These are phyloP conservation scores for Spinacia oleracea DNA, from an alignment of 179 eudicot species.

Conservation along the genomic window DNA sequence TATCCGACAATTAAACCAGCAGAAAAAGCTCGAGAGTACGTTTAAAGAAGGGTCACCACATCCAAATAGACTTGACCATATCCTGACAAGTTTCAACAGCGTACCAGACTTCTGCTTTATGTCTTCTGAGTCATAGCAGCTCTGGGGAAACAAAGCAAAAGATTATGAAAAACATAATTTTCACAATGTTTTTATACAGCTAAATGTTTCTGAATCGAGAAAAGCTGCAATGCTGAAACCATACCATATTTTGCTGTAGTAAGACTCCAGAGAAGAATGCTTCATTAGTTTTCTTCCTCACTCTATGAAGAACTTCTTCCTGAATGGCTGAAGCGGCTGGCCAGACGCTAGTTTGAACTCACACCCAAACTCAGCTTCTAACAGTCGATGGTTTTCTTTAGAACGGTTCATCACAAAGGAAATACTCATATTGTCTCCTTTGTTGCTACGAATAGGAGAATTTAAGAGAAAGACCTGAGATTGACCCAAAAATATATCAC, in stretches of 20 bases:
- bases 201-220: background rate
- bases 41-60: background rate
- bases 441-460: conserved; percentile 44
- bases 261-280: conserved; percentile 16
- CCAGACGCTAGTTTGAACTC: conserved; percentile 60
- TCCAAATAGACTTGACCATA: background rate
- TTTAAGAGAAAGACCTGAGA: conserved; percentile 76
- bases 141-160: background rate
- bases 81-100: background rate
- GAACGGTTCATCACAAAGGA: conserved; percentile 79
- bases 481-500: background rate
- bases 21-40: background rate
- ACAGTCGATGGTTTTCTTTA: conserved; percentile 75
- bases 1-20: conserved; percentile 1
- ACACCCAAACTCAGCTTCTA: conserved; percentile 77
- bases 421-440: conserved; percentile 53
- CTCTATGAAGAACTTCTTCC: conserved; percentile 73
- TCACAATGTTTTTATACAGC: too few relatives aligned
- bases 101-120: background rate
- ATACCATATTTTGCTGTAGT: conserved; percentile 12
- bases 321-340: conserved; percentile 41
- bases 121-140: conserved; percentile 17
- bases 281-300: conserved; percentile 39
- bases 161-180: background rate
- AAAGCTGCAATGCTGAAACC: conserved; percentile 3